A percentile compares a stretch with the other conserved stretches of the same genome.
Conservation (phyloP, 1,284 basidiomycete genomes). For the Puccinia horiana region DNA sequence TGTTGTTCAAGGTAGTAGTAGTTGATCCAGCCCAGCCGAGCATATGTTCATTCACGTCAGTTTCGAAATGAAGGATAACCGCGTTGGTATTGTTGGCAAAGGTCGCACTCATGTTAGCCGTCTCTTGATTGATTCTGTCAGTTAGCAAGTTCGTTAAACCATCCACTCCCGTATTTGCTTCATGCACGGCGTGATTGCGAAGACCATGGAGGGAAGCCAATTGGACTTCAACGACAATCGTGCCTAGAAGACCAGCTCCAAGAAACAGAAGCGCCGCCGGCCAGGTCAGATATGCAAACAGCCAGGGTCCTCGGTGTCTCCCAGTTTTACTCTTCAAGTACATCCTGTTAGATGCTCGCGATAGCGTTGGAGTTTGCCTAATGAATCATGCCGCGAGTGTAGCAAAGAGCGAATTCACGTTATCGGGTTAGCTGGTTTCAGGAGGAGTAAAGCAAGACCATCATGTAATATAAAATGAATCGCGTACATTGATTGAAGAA, state of each 20-base stretch:
- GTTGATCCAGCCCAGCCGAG: slow-evolving; percentile 46
- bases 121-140: slow-evolving; percentile 41
- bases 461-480: background rate
- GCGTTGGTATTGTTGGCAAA: slow-evolving; percentile 44
- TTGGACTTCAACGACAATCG: slow-evolving; percentile 32
- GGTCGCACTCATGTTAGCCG: slow-evolving; percentile 22
- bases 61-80: slow-evolving; percentile 41
- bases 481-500: slow-evolving; percentile 42
- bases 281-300: slow-evolving; percentile 41
- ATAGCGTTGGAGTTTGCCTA: slow-evolving; percentile 32
- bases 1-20: slow-evolving; percentile 42
- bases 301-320: slow-evolving; percentile 36
- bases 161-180: slow-evolving; percentile 31
- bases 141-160: slow-evolving; percentile 35
- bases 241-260: slow-evolving; percentile 28
- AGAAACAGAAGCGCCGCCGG: slow-evolving; percentile 39
- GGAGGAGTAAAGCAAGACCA: background rate
- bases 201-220: slow-evolving; percentile 17
- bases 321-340: background rate
- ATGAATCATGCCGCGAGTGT: background rate
- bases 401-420: background rate
- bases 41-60: slow-evolving; percentile 45
- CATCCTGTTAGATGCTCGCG: slow-evolving; percentile 17
- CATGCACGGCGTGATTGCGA: slow-evolving; percentile 28
- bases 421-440: background rate